phyloP scores from a whole-genome alignment of 1,139 yeast genomes.

The Candida dubliniensis region DNA sequence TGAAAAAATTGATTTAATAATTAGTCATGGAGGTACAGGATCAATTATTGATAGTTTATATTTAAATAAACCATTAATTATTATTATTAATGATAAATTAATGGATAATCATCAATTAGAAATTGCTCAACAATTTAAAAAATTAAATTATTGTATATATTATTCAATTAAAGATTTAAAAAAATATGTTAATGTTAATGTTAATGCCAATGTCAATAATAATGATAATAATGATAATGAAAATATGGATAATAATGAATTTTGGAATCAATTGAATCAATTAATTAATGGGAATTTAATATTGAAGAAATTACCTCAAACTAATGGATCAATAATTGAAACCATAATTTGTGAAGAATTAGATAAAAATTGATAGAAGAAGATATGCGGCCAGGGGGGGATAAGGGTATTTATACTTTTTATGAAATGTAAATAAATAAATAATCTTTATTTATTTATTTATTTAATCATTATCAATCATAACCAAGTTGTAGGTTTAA shows the following conservation, averaged over 20 bases:
- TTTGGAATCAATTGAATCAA: slow-evolving; percentile 4
- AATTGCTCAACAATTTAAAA: slow-evolving; percentile 61
- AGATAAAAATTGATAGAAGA: not conserved
- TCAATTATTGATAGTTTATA: slow-evolving; percentile 79
- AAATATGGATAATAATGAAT: no score
- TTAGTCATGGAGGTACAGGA: slow-evolving; percentile 95
- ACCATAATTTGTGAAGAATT: slow-evolving; percentile 12
- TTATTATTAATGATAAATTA: slow-evolving; percentile 64
- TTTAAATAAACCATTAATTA: slow-evolving; percentile 56
- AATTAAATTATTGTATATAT: slow-evolving; percentile 17
- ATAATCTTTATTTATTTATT: no score
- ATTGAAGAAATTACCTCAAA: slow-evolving; percentile 6
- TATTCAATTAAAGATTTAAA: slow-evolving; percentile 7
- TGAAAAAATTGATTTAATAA: slow-evolving; percentile 50
- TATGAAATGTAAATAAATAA: no score
- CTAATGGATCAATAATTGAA: slow-evolving; percentile 8
- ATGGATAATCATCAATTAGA: slow-evolving; percentile 90
- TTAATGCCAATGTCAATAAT: not conserved
- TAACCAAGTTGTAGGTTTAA: no score
- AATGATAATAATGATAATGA: no score
- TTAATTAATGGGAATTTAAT: slow-evolving; percentile 6
- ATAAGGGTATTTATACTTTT: no score
- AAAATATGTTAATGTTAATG: not conserved
- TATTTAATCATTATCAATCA: no score
- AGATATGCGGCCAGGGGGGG: not conserved